Conservation (phyloP, 106 monocot genomes). For the Dendrobium nobile region DNA sequence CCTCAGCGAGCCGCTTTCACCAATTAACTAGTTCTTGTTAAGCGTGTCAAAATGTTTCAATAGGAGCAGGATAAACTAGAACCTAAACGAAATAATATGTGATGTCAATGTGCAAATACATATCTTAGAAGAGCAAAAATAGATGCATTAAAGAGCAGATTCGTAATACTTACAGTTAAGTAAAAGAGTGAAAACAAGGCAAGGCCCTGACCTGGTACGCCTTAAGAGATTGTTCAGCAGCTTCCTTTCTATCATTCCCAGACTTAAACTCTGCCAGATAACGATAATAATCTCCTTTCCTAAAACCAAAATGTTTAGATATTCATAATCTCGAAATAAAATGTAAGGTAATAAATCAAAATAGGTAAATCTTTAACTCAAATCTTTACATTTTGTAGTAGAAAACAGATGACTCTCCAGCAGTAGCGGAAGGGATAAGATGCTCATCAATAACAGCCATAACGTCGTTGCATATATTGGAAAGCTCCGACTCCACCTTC, state of each 20-base stretch:
- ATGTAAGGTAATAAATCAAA: neutral
- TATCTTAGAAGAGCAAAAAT: neutral
- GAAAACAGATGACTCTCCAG: constrained; percentile 17
- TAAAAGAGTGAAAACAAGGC: neutral
- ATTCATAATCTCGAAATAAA: neutral
- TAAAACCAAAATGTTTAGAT: constrained; percentile 7
- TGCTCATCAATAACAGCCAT: constrained; percentile 23
- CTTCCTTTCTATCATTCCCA: constrained; percentile 33
- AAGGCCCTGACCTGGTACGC: constrained; percentile 25
- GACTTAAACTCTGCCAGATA: constrained; percentile 46
- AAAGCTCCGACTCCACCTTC: constrained; percentile 27
- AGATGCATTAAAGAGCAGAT: neutral
- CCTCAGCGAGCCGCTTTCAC: too few species aligned
- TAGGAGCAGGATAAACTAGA: neutral
- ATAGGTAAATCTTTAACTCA: neutral
- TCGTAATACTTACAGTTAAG: neutral
- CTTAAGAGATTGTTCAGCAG: constrained; percentile 28
- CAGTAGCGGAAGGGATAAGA: constrained; percentile 9
- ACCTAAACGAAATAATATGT: neutral
- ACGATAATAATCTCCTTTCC: constrained; percentile 49
- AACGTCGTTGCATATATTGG: constrained; percentile 29
- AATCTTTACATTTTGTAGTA: constrained; percentile 18
- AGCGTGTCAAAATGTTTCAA: neutral
- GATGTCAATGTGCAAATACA: neutral
- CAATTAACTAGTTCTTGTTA: neutral